phyloP scores from a whole-genome alignment of 2,329 filamentous ascomycete genomes.

The Plectosphaerella plurivora region DNA sequence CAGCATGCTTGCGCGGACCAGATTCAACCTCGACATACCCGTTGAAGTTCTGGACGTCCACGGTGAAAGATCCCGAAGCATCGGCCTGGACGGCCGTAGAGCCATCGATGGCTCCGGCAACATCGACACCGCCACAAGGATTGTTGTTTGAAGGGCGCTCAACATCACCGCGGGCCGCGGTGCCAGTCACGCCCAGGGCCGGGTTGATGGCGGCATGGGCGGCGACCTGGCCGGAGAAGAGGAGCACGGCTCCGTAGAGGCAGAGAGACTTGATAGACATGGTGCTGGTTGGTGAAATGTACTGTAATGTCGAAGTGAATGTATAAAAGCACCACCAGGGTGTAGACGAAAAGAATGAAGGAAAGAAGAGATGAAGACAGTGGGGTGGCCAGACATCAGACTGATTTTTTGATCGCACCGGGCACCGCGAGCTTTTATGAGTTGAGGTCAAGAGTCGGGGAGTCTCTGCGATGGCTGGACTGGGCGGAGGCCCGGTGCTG shows the following conservation, averaged over 20 bases:
- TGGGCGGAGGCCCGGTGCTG: no score
- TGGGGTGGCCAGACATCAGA: background rate
- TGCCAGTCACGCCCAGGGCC: constrained; percentile 7
- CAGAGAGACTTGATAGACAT: background rate
- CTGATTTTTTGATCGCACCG: background rate
- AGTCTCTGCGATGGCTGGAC: background rate
- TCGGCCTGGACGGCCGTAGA: constrained; percentile 8
- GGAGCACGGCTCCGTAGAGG: constrained; percentile 5
- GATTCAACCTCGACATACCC: constrained; percentile 2
- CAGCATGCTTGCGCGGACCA: background rate
- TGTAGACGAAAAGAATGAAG: background rate
- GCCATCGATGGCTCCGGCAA: constrained; percentile 5
- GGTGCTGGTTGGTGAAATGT: background rate
- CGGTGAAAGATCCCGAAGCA: constrained; percentile 9
- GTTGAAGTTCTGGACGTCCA: constrained; percentile 10
- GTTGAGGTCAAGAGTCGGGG: background rate
- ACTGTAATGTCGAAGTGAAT: background rate
- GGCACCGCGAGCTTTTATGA: background rate
- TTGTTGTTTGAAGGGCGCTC: constrained; percentile 9
- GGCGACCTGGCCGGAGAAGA: constrained; percentile 7
- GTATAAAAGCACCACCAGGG: background rate
- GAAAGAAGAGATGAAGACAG: background rate
- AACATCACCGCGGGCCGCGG: constrained; percentile 7
- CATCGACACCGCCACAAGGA: constrained; percentile 6
- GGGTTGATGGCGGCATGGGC: constrained; percentile 11